Percentiles rank a stretch among this genome's conserved stretches.
phyloP scores from a whole-genome alignment of 139 green algal species.

The Coelastrella sp. region DNA sequence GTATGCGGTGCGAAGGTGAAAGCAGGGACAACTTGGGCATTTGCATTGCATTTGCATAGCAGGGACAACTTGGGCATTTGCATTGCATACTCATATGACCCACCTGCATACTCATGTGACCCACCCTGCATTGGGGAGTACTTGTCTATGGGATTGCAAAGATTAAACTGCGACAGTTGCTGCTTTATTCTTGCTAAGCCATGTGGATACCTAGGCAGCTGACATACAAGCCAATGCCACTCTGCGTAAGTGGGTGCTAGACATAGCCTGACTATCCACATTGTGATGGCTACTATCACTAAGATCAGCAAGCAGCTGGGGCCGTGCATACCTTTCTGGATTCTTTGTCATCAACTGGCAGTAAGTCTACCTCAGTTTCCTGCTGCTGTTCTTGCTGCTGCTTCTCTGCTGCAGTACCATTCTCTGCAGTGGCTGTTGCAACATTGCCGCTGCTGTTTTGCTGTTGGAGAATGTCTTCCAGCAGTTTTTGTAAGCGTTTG shows the following conservation, averaged over 20 bases:
- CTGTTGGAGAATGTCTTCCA: conserved; percentile 11
- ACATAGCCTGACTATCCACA: no score
- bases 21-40: background rate
- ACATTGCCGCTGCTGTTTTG: background rate
- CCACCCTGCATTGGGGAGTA: no score
- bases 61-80: background rate
- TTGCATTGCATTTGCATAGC: background rate
- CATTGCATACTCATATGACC: no score
- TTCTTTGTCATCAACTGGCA: conserved; percentile 57
- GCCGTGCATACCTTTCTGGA: conserved; percentile 49
- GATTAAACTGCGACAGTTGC: background rate
- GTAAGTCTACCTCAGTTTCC: conserved; percentile 49
- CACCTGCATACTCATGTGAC: no score
- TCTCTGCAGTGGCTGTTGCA: conserved; percentile 22
- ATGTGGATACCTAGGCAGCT: background rate
- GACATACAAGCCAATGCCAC: no score
- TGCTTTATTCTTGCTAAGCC: background rate
- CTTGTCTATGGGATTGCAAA: no score
- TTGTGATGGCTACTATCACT: no score
- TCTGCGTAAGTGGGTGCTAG: no score
- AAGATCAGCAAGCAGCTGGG: no score
- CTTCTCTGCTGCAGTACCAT: background rate
- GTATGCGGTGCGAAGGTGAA: background rate
- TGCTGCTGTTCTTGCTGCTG: conserved; percentile 12
- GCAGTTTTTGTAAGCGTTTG: background rate